phyloP scores from a whole-genome alignment of 345 rosid genomes.

The Geranium brycei region DNA sequence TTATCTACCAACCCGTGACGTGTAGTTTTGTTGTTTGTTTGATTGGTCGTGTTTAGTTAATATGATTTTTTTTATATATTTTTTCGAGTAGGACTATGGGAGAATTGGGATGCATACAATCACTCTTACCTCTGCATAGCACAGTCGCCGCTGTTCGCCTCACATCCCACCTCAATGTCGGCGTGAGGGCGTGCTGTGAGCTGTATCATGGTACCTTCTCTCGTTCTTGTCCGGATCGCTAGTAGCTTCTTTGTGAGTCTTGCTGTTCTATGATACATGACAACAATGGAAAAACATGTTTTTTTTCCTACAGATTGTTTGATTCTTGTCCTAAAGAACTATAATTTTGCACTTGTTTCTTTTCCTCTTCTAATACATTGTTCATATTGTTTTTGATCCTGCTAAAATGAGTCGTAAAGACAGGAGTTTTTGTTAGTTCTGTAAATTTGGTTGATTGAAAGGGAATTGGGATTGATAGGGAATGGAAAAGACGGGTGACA shows the following conservation, averaged over 20 bases:
- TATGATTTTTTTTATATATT: background rate
- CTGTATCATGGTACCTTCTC: conserved; percentile 95
- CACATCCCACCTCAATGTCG: conserved; percentile 57
- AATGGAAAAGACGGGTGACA: conserved; percentile 92
- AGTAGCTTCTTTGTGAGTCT: conserved; percentile 83
- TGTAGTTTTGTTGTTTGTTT: background rate
- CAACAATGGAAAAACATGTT: conserved; percentile 4
- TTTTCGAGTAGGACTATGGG: conserved; percentile 51
- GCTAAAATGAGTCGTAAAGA: background rate
- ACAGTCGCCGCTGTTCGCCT: conserved; percentile 30
- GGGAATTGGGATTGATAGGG: conserved; percentile 59
- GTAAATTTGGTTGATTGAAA: conserved; percentile 11
- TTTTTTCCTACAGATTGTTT: conserved; percentile 1
- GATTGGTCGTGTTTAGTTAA: background rate
- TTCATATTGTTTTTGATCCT: background rate
- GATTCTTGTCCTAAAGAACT: background rate
- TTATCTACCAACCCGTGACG: too few relatives aligned
- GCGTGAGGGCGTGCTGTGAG: conserved; percentile 72
- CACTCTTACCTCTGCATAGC: conserved; percentile 57
- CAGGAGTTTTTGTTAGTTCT: background rate
- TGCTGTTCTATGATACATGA: conserved; percentile 35
- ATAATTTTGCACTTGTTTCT: background rate
- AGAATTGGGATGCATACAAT: conserved; percentile 59
- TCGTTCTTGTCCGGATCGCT: conserved; percentile 98
- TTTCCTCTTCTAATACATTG: background rate